Evolutionary conservation across 2,329 filamentous ascomycete species (phyloP).

Genomic region (Ascocoryne sarcoides): DNA sequence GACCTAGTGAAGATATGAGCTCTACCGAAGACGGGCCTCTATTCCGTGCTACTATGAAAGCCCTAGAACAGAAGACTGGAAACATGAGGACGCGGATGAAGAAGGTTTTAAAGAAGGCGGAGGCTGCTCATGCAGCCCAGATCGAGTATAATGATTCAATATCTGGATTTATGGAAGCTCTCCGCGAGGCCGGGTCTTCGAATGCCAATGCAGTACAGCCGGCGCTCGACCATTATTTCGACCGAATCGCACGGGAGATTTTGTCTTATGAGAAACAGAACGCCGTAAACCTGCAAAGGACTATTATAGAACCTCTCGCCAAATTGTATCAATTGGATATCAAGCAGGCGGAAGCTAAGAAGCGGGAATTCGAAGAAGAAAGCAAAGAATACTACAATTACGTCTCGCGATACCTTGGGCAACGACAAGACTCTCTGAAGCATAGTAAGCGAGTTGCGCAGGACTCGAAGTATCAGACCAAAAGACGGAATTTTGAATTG

Average conservation of each 20-base stretch:
- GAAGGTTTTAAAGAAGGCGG: slow-evolving; percentile 89
- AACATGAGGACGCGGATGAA: slow-evolving; percentile 94
- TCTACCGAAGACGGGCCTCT: slow-evolving; percentile 86
- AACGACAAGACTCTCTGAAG: slow-evolving; percentile 90
- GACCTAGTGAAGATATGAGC: slow-evolving; percentile 77
- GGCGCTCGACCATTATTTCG: slow-evolving; percentile 94
- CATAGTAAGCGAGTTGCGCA: slow-evolving; percentile 94
- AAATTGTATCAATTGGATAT: slow-evolving; percentile 94
- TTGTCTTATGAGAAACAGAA: slow-evolving; percentile 80
- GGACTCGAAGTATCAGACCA: slow-evolving; percentile 91
- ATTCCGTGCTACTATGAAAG: slow-evolving; percentile 94
- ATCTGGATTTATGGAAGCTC: slow-evolving; percentile 70
- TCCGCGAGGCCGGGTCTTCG: slow-evolving; percentile 79
- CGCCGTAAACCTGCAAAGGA: slow-evolving; percentile 72
- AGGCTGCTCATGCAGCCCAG: slow-evolving; percentile 75
- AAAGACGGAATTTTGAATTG: slow-evolving; percentile 89
- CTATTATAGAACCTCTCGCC: slow-evolving; percentile 88
- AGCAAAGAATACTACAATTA: slow-evolving; percentile 98
- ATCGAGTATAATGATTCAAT: slow-evolving; percentile 79
- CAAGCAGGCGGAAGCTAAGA: slow-evolving; percentile 94
- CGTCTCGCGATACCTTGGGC: slow-evolving; percentile 89
- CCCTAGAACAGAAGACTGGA: slow-evolving; percentile 90
- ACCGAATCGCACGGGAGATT: slow-evolving; percentile 91
- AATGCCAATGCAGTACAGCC: slow-evolving; percentile 97
- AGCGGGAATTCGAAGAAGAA: slow-evolving; percentile 96